These are phyloP conservation scores for Oryza australiensis DNA, from an alignment of 176 grass and related monocot genomes.

Conservation along the genomic window DNA sequence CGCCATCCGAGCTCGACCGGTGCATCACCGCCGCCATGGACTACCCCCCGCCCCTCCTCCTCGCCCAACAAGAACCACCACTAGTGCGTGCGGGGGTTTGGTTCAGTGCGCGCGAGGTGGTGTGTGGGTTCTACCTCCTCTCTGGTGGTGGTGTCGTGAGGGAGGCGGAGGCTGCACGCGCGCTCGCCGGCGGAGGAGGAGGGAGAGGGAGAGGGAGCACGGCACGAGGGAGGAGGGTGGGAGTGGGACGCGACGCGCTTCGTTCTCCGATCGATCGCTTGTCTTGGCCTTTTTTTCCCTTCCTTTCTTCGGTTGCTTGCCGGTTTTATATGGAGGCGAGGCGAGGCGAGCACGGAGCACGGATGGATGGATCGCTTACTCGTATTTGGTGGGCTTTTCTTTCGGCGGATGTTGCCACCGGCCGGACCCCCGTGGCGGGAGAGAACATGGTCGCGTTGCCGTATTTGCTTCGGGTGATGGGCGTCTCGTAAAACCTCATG, in stretches of 20 bases:
- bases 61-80: neutral
- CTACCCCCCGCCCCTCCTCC: neutral
- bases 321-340: conserved; percentile 29
- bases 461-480: neutral
- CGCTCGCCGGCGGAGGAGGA: neutral
- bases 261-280: neutral
- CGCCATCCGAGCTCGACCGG: conserved; percentile 78
- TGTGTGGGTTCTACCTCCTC: neutral
- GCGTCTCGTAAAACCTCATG: neutral
- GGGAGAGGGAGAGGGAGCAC: no score
- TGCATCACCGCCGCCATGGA: conserved; percentile 57
- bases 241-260: conserved; percentile 13
- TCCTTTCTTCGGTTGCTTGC: neutral
- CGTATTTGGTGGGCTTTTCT: neutral
- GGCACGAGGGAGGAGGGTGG: conserved; percentile 1
- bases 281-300: neutral
- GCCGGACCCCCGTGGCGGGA: neutral
- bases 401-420: neutral
- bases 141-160: neutral
- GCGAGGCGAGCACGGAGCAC: neutral
- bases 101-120: neutral
- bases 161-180: neutral
- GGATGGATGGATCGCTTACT: no score
- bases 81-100: neutral
- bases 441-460: neutral